These are phyloP conservation scores for Acidomyces sp. DNA, from an alignment of 495 filamentous ascomycete genomes.

Conservation along the genomic window DNA sequence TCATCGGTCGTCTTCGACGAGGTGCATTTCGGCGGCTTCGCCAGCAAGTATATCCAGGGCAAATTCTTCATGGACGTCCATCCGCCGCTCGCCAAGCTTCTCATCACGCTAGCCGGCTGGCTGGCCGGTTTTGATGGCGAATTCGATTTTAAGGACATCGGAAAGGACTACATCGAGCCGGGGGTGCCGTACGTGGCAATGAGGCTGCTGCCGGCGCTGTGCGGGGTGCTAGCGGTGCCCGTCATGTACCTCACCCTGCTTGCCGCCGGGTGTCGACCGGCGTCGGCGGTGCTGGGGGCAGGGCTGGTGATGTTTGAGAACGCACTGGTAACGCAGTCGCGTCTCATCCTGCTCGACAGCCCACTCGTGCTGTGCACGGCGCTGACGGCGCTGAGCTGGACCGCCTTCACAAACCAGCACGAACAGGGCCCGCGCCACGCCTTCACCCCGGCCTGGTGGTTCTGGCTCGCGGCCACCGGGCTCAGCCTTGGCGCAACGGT, in stretches of 20 bases:
- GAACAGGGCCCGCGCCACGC: slow-evolving; percentile 80
- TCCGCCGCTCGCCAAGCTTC: slow-evolving; percentile 88
- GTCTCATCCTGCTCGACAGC: slow-evolving; percentile 89
- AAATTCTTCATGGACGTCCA: slow-evolving; percentile 99
- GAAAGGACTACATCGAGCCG: slow-evolving; percentile 92
- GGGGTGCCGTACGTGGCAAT: slow-evolving; percentile 95
- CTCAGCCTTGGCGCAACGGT: slow-evolving; percentile 78
- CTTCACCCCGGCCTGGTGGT: slow-evolving; percentile 88
- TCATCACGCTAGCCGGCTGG: slow-evolving; percentile 91
- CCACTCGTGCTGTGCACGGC: slow-evolving; percentile 89
- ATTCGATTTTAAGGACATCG: slow-evolving; percentile 99
- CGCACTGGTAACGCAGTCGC: slow-evolving; percentile 83
- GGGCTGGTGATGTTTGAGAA: slow-evolving; percentile 90
- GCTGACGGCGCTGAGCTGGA: slow-evolving; percentile 80
- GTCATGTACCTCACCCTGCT: slow-evolving; percentile 91
- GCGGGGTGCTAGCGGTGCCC: slow-evolving; percentile 75
- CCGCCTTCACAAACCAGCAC: slow-evolving; percentile 90
- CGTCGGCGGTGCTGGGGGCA: slow-evolving; percentile 68
- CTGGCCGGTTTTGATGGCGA: slow-evolving; percentile 86
- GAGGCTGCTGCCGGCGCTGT: slow-evolving; percentile 80
- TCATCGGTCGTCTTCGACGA: slow-evolving; percentile 97
- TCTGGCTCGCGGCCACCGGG: slow-evolving; percentile 84
- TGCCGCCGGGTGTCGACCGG: slow-evolving; percentile 75
- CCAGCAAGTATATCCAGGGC: slow-evolving; percentile 97
- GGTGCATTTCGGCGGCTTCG: slow-evolving; percentile 97